Base-by-base conservation (phyloP, 139 green algal genomes). In the Chlorella sorokiniana region DNA sequence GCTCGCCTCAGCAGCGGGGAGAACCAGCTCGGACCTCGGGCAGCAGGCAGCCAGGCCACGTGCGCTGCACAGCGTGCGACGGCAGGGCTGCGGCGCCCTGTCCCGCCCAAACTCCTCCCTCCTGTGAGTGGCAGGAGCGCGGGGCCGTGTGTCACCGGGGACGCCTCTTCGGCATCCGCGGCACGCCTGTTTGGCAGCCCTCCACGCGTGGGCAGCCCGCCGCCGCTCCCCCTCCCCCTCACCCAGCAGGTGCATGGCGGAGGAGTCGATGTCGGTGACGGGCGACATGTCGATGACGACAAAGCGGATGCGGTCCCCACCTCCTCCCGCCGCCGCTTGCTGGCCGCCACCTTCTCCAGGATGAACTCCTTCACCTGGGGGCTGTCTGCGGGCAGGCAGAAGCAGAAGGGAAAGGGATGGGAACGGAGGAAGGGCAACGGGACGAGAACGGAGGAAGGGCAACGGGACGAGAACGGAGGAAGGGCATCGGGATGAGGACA, bases 321-420 rank as follows among this genome's bases (percentile, higher is more conserved):
- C 56, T 79, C n/a, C 59, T 70, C 75, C 4, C 40, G 40, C 27
- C 75, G 56, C 59, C 59, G 71, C 41, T 70, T 56, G 75, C 41
- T 72, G 56, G 33, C 35, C 4, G 31, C 40, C 75, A 81, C 56
- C 56, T 81, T 71, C n/a, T 59, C 56, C 1, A 38, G 75, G 33
- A 81, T 69, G 63, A 62, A 81, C n/a, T 81, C 40, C 61, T 71
- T 71, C 59, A 73, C 45, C n/a, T n/a, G n/a, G n/a, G 33, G 48
- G 45, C 70, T 89, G 75, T 9, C 94, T 86, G 74, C 97, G 98
- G 63, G 83, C 76, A 41, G 23, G n/a, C n/a, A n/a, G 35, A 79
- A 84, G 56, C 62, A 96, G 59, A 92, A 85, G 45, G 89, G 87
- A 31, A n/a, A 22, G 33, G 74, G 11, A 42, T 23, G 33, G 31